A percentile compares a stretch with the other conserved stretches of the same genome.
Evolutionary conservation across 23 red algal species (phyloP).

Genomic region (Cyanidiococcus yangmingshanensis): DNA sequence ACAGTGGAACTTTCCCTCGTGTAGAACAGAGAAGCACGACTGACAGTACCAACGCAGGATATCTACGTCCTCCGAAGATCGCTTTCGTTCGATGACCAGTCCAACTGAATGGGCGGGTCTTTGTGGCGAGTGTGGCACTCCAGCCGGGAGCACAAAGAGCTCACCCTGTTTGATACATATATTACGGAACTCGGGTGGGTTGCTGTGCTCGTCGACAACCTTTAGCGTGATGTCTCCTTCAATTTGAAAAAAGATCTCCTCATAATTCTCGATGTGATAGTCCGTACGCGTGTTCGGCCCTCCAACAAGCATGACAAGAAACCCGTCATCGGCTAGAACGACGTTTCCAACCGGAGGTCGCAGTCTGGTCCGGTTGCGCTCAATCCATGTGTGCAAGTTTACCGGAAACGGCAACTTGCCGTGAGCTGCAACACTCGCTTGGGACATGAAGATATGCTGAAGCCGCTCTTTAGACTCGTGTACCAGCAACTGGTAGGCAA

Average conservation of each 20-base stretch:
- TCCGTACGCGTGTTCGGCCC: slow-evolving; percentile 90
- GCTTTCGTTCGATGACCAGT: slow-evolving; percentile 81
- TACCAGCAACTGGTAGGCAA: too few relatives aligned
- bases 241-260: slow-evolving; percentile 97
- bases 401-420: background rate
- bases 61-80: slow-evolving; percentile 60
- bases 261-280: slow-evolving; percentile 78
- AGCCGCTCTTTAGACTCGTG: too few relatives aligned
- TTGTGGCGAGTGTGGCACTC: slow-evolving; percentile 73
- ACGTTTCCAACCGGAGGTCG: slow-evolving; percentile 83
- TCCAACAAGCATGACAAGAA: slow-evolving; percentile 91
- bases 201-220: slow-evolving; percentile 45
- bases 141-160: slow-evolving; percentile 65
- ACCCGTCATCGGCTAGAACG: slow-evolving; percentile 60
- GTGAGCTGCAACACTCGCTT: too few relatives aligned
- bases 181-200: slow-evolving; percentile 36
- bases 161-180: slow-evolving; percentile 60
- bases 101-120: slow-evolving; percentile 51
- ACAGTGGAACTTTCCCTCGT: slow-evolving; percentile 63
- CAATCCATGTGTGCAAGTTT: slow-evolving; percentile 57
- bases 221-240: slow-evolving; percentile 68
- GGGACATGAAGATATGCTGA: too few relatives aligned
- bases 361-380: slow-evolving; percentile 49
- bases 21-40: slow-evolving; percentile 42
- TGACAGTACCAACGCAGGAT: slow-evolving; percentile 87